Evolutionary conservation across 495 filamentous ascomycete genomes (phyloP).

Genomic region (Gamarada debralockiae): DNA sequence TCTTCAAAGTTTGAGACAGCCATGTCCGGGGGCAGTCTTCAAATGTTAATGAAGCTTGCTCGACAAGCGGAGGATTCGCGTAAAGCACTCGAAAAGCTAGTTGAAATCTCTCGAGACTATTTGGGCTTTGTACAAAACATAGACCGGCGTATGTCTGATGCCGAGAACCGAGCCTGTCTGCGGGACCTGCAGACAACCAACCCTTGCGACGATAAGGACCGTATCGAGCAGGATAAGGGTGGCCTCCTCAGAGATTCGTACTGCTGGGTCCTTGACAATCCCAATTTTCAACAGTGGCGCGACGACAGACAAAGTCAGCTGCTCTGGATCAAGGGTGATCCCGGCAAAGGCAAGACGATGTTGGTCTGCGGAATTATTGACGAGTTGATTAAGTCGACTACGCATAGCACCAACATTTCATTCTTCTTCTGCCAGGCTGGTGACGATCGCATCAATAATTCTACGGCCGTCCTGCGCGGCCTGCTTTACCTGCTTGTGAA

Average conservation of each 20-base stretch:
- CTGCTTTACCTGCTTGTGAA: conserved; percentile 31
- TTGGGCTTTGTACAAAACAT: conserved; percentile 4
- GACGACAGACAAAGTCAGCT: no score
- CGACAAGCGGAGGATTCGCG: not conserved
- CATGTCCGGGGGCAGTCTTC: conserved; percentile 10
- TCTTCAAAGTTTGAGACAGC: conserved; percentile 9
- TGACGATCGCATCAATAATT: conserved; percentile 25
- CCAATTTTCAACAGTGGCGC: no score
- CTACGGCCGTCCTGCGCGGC: conserved; percentile 30
- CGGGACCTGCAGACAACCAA: no score
- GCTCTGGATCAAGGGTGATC: no score
- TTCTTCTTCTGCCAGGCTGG: conserved; percentile 43
- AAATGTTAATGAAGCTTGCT: conserved; percentile 5
- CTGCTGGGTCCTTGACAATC: no score
- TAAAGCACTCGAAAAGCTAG: conserved; percentile 1
- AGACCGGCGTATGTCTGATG: conserved; percentile 8
- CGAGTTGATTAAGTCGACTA: no score
- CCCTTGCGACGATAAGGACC: no score
- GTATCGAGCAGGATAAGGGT: no score
- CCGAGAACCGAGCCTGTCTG: conserved; percentile 2
- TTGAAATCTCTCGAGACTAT: conserved; percentile 7
- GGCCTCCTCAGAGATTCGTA: no score
- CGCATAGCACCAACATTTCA: conserved; percentile 29
- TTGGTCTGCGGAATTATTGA: no score
- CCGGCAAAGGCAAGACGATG: no score